Percentiles rank a stretch among this genome's conserved stretches.
Evolutionary conservation across 2,329 filamentous ascomycete genomes (phyloP).

Genomic region (Penicillium capsulatum): DNA sequence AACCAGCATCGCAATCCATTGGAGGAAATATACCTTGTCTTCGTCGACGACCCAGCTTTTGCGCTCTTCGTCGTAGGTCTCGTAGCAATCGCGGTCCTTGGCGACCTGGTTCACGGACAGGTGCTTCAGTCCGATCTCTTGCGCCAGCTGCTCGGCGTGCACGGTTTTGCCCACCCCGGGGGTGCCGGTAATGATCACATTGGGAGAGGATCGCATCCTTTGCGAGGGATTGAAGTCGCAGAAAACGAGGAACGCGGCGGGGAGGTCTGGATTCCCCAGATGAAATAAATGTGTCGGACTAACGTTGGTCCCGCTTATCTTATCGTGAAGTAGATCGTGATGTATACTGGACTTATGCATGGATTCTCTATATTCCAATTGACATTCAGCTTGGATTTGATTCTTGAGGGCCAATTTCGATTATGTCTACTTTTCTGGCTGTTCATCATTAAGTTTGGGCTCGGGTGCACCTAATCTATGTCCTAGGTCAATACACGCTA

Average conservation of each 20-base stretch:
- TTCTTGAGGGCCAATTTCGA: too few relatives aligned
- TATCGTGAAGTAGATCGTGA: constrained; percentile 6
- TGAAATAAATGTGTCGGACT: constrained; percentile 19
- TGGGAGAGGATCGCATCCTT: constrained; percentile 55
- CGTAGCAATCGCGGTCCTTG: constrained; percentile 81
- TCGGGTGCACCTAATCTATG: too few relatives aligned
- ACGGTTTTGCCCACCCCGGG: constrained; percentile 95
- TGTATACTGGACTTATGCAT: not conserved
- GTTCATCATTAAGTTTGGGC: too few relatives aligned
- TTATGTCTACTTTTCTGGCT: too few relatives aligned
- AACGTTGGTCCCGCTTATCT: constrained; percentile 21
- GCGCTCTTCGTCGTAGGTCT: constrained; percentile 79
- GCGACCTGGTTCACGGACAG: constrained; percentile 86
- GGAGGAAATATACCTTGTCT: constrained; percentile 64
- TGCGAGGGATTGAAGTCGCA: constrained; percentile 4
- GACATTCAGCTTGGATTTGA: too few relatives aligned
- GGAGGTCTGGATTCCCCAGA: constrained; percentile 8
- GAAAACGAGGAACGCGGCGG: not conserved
- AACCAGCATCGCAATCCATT: not conserved
- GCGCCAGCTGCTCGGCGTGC: constrained; percentile 76
- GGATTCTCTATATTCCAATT: not conserved
- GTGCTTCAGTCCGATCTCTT: constrained; percentile 72
- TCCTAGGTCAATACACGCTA: too few relatives aligned
- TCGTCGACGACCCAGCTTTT: constrained; percentile 93
- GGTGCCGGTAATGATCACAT: constrained; percentile 92